Evolutionary conservation across 768 basidiomycete genomes (phyloP).

Genomic region (Melanogaster broomeanus): DNA sequence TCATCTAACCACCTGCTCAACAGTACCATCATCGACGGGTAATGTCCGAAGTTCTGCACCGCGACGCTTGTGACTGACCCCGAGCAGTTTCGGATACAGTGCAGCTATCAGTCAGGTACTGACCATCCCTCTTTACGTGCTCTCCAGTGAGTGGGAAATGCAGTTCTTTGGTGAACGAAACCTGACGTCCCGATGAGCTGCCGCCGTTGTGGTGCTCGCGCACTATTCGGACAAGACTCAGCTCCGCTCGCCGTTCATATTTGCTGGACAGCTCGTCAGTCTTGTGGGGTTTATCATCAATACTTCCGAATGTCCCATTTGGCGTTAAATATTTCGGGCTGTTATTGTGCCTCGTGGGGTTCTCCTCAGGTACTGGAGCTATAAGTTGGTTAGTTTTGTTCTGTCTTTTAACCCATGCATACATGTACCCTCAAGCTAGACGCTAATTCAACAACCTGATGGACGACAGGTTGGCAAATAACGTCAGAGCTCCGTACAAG

Average conservation of each 20-base stretch:
- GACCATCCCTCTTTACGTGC: slow-evolving; percentile 63
- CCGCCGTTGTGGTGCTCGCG: slow-evolving; percentile 48
- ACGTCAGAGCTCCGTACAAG: no score
- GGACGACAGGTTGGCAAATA: not conserved
- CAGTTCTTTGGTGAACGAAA: not conserved
- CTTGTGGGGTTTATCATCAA: no score
- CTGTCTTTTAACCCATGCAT: no score
- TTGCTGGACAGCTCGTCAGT: no score
- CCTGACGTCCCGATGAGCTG: slow-evolving; percentile 36
- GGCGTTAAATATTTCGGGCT: slow-evolving; percentile 72
- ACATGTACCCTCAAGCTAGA: not conserved
- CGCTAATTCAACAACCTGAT: no score
- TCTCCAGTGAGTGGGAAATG: slow-evolving; percentile 48
- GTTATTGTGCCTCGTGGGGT: slow-evolving; percentile 61
- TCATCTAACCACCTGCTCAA: not conserved
- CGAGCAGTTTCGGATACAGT: slow-evolving; percentile 53
- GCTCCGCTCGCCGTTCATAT: slow-evolving; percentile 60
- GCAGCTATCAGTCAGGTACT: slow-evolving; percentile 58
- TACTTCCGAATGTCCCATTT: slow-evolving; percentile 46
- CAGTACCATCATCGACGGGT: slow-evolving; percentile 60
- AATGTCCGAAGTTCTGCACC: not conserved
- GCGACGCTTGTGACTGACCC: not conserved
- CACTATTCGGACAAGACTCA: slow-evolving; percentile 54
- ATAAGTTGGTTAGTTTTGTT: slow-evolving; percentile 50
- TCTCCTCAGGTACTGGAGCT: slow-evolving; percentile 59